Percentiles rank a stretch among this genome's conserved stretches.
Conservation (phyloP, 2,329 filamentous ascomycete species). For the Chlorencoelia australis region DNA sequence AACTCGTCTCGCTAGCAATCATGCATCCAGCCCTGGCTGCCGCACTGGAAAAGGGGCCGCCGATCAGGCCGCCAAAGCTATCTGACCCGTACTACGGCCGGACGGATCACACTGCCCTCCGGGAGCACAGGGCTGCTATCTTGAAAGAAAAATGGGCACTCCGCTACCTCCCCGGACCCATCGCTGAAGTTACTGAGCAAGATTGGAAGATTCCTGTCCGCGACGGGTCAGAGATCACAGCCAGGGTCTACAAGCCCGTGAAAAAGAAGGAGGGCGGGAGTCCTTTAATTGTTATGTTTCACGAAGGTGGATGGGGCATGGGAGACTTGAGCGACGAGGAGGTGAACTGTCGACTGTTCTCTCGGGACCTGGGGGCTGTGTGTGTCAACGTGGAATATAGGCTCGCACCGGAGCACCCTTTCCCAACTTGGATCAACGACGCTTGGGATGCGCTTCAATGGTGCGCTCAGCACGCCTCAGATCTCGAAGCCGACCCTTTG, state of each 20-base stretch:
- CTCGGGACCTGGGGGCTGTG: constrained; percentile 29
- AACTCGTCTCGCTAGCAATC: too few species aligned
- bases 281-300: constrained; percentile 28
- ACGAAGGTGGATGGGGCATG: constrained; percentile 29
- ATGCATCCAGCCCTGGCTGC: too few species aligned
- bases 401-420: constrained; percentile 37
- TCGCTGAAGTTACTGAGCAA: constrained; percentile 17
- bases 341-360: constrained; percentile 26
- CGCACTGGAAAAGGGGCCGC: too few species aligned
- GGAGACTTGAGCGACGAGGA: constrained; percentile 28
- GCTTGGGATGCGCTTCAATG: constrained; percentile 37
- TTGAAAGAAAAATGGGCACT: too few species aligned
- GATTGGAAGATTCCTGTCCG: constrained; percentile 17
- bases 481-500: constrained; percentile 31
- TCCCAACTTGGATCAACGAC: constrained; percentile 35
- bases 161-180: too few species aligned
- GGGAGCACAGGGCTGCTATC: too few species aligned
- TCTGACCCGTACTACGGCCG: too few species aligned
- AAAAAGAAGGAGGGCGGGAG: constrained; percentile 12
- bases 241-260: constrained; percentile 17
- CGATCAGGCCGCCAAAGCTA: too few species aligned
- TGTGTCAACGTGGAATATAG: constrained; percentile 35
- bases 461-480: constrained; percentile 30
- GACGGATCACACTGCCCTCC: too few species aligned
- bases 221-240: constrained; percentile 15